phyloP scores from a whole-genome alignment of 352 stramenopile genomes.

The Phytopythium kandeliae region DNA sequence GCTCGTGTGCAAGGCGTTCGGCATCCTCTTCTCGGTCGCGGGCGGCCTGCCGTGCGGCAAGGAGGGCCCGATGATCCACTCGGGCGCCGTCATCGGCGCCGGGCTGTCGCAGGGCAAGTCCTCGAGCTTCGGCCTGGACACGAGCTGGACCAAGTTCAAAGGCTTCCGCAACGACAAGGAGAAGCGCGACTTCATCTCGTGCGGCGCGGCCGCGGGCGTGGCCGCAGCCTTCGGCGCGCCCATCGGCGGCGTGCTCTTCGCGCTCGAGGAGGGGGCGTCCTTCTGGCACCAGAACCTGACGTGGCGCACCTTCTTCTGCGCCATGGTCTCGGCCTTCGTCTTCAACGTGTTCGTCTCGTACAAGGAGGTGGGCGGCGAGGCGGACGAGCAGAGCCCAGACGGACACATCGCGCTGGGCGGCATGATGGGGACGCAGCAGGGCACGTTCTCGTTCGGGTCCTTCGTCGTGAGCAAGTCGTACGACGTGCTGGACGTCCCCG shows the following conservation, averaged over 20 bases:
- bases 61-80: no score
- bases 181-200: slow-evolving; percentile 85
- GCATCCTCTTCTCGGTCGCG: no score
- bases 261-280: slow-evolving; percentile 79
- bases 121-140: no score
- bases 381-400: slow-evolving; percentile 14
- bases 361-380: slow-evolving; percentile 41
- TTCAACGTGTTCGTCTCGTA: slow-evolving; percentile 11
- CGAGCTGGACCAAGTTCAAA: no score
- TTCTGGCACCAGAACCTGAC: slow-evolving; percentile 85
- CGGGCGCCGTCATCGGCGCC: no score
- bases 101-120: no score
- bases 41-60: no score
- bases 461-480: slow-evolving; percentile 82
- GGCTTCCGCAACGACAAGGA: slow-evolving; percentile 88
- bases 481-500: slow-evolving; percentile 79
- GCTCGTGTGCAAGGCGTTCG: no score
- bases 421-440: slow-evolving; percentile 59
- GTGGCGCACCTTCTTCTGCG: slow-evolving; percentile 83
- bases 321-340: slow-evolving; percentile 80
- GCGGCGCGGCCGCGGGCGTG: slow-evolving; percentile 84
- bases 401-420: slow-evolving; percentile 58
- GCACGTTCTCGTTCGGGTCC: slow-evolving; percentile 66
- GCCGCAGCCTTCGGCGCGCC: slow-evolving; percentile 87
- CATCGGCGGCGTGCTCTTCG: slow-evolving; percentile 85